Evolutionary conservation across 495 filamentous ascomycete genomes (phyloP).

Genomic region (Filosporella fistucella): DNA sequence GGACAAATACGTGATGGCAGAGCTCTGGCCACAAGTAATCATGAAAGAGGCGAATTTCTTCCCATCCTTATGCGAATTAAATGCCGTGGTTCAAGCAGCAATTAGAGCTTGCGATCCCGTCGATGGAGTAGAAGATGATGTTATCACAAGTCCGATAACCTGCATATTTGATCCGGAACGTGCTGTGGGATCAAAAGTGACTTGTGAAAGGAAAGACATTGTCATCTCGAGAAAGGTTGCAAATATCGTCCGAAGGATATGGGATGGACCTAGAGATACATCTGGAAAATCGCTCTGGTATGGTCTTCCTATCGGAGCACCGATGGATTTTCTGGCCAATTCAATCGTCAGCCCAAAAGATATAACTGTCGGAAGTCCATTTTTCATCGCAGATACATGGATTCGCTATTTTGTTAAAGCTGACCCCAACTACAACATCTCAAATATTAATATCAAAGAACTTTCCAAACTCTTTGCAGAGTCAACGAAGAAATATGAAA

Average conservation of each 20-base stretch:
- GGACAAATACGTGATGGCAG: constrained; percentile 12
- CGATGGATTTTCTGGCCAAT: constrained; percentile 8
- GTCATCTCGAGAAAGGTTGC: not conserved
- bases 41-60: constrained; percentile 26
- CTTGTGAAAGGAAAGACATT: not conserved
- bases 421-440: constrained; percentile 20
- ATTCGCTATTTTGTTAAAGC: constrained; percentile 17
- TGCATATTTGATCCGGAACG: constrained; percentile 17
- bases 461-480: constrained; percentile 21
- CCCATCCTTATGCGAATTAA: constrained; percentile 26
- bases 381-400: constrained; percentile 5
- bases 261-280: constrained; percentile 8
- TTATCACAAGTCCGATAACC: constrained; percentile 22
- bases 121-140: constrained; percentile 34
- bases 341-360: constrained; percentile 11
- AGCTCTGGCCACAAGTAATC: constrained; percentile 27
- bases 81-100: constrained; percentile 27
- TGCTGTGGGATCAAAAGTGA: not conserved
- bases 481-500: constrained; percentile 25
- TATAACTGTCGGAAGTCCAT: constrained; percentile 2
- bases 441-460: constrained; percentile 11
- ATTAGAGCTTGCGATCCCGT: constrained; percentile 32
- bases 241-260: not conserved
- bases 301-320: constrained; percentile 11
- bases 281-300: constrained; percentile 16